A percentile compares a stretch with the other conserved stretches of the same genome.
Evolutionary conservation across 1,139 yeast species (phyloP).

Genomic region (Kodamaea suecica): DNA sequence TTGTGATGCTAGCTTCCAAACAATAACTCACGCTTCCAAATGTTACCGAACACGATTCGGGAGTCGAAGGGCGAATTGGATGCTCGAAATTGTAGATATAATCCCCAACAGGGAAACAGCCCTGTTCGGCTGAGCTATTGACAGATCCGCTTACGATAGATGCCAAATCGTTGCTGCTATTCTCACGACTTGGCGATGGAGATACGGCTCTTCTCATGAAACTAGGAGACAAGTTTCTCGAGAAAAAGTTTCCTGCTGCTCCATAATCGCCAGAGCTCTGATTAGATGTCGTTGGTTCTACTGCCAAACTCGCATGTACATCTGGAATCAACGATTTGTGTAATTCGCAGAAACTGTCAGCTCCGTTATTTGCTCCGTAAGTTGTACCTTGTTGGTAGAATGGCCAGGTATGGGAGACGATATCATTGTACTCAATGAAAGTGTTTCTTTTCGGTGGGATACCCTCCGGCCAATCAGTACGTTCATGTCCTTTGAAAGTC

Average conservation of each 20-base stretch:
- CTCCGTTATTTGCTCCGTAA: constrained; percentile 48
- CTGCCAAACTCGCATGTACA: constrained; percentile 33
- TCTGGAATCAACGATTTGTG: constrained; percentile 24
- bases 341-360: constrained; percentile 46
- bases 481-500: constrained; percentile 64
- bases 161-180: constrained; percentile 18
- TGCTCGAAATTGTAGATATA: constrained; percentile 90
- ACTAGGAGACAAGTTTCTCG: constrained; percentile 28
- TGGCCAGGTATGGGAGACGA: constrained; percentile 88
- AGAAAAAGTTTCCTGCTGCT: constrained; percentile 22
- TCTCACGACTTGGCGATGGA: constrained; percentile 22
- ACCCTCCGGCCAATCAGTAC: constrained; percentile 99
- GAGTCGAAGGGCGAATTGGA: constrained; percentile 75
- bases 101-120: constrained; percentile 67
- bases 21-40: constrained; percentile 76
- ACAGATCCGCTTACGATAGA: constrained; percentile 19
- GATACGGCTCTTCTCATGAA: constrained; percentile 44
- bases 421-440: constrained; percentile 59
- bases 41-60: constrained; percentile 75
- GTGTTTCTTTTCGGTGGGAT: constrained; percentile 84
- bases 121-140: constrained; percentile 27
- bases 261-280: not conserved
- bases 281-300: constrained; percentile 11
- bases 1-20: constrained; percentile 64
- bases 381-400: constrained; percentile 56